These are phyloP conservation scores for Dothistroma septosporum DNA, from an alignment of 2,329 filamentous ascomycete genomes.

Conservation along the genomic window DNA sequence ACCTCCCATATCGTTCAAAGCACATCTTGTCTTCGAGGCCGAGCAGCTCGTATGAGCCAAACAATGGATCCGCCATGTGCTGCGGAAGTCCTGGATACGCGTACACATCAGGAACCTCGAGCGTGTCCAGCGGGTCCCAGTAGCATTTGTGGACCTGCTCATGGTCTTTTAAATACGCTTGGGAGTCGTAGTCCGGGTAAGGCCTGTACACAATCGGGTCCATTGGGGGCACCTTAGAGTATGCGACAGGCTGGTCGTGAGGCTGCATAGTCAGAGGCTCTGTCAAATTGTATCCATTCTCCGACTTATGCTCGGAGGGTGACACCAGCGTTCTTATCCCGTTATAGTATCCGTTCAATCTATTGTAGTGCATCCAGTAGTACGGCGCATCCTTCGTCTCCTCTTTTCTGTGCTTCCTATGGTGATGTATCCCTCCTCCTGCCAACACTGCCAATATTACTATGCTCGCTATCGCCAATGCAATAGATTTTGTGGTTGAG, in stretches of 20 bases:
- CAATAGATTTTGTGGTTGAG: conserved; percentile 41
- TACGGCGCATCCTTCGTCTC: conserved; percentile 35
- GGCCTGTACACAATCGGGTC: conserved; percentile 43
- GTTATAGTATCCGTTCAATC: conserved; percentile 47
- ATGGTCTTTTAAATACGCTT: conserved; percentile 46
- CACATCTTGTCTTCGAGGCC: conserved; percentile 47
- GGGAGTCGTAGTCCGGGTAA: conserved; percentile 43
- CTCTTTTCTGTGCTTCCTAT: conserved; percentile 9
- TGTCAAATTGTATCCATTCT: conserved; percentile 44
- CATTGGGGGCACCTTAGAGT: conserved; percentile 28
- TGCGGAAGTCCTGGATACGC: conserved; percentile 57
- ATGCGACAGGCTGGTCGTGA: background rate
- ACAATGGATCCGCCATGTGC: conserved; percentile 46
- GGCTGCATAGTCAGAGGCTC: conserved; percentile 35
- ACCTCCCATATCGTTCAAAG: conserved; percentile 49
- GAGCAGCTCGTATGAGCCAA: conserved; percentile 47
- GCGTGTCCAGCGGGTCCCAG: conserved; percentile 56
- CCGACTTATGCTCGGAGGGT: conserved; percentile 40
- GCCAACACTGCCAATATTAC: conserved; percentile 42
- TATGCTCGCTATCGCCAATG: conserved; percentile 37
- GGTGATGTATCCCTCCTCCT: conserved; percentile 40
- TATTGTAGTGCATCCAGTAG: conserved; percentile 45
- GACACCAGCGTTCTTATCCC: conserved; percentile 46
- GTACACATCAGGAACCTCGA: conserved; percentile 59
- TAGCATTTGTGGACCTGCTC: conserved; percentile 58